Conservation (phyloP, 2,329 filamentous ascomycete species). For the Tolypocladium sp. region DNA sequence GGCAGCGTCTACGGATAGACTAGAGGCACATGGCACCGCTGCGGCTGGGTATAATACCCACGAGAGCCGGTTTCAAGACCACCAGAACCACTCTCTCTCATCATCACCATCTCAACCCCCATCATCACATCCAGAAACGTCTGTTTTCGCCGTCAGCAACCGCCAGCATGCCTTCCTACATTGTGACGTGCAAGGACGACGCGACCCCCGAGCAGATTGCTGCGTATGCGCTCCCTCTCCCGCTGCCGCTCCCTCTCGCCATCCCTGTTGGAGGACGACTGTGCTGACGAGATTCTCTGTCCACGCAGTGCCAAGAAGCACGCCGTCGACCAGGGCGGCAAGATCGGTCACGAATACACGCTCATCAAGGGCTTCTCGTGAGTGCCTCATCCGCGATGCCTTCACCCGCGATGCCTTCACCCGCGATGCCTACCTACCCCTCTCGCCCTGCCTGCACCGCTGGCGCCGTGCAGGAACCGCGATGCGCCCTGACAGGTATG, state of each 20-base stretch:
- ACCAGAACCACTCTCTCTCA: neutral
- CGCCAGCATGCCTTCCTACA: conserved; percentile 45
- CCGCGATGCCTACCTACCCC: too few species aligned
- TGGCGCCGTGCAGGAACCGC: neutral
- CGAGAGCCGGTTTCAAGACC: neutral
- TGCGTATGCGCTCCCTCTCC: conserved; percentile 37
- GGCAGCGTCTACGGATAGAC: neutral
- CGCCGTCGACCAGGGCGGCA: conserved; percentile 66
- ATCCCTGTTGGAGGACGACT: neutral
- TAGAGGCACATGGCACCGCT: neutral
- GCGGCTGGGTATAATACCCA: neutral
- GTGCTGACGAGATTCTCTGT: neutral
- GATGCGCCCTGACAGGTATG: neutral
- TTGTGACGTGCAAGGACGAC: conserved; percentile 64
- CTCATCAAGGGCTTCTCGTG: conserved; percentile 93
- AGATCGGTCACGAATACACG: conserved; percentile 74
- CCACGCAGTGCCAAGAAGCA: conserved; percentile 62
- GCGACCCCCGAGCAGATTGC: conserved; percentile 58
- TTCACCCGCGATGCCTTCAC: too few species aligned
- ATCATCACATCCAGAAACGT: neutral
- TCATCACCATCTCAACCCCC: neutral
- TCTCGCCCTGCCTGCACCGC: neutral
- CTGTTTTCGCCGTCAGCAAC: conserved; percentile 3
- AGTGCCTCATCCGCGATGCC: too few species aligned
- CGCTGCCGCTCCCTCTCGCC: neutral